A percentile compares a stretch with the other conserved stretches of the same genome.
These are phyloP conservation scores for Ensete ventricosum DNA, from an alignment of 176 grass and related monocot genomes.

Conservation along the genomic window DNA sequence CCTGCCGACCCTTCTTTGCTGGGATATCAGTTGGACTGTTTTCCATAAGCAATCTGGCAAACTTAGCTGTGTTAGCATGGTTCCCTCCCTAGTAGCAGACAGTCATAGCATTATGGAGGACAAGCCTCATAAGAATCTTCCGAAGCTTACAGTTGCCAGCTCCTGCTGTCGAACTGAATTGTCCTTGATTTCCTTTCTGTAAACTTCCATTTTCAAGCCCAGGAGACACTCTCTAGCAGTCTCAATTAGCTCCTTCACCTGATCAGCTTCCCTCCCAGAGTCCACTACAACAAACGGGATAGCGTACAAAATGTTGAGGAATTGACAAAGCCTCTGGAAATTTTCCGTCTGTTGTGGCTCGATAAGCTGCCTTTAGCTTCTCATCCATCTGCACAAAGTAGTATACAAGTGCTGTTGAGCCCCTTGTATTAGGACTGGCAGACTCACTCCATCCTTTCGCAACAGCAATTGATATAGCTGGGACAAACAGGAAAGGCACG, in stretches of 20 bases:
- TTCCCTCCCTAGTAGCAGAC: slow-evolving; percentile 64
- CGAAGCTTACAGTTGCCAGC: slow-evolving; percentile 81
- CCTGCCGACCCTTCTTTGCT: slow-evolving; percentile 70
- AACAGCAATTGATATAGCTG: slow-evolving; percentile 67
- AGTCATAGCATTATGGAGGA: slow-evolving; percentile 61
- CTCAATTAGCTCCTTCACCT: slow-evolving; percentile 86
- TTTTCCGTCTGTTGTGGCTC: slow-evolving; percentile 67
- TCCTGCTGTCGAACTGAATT: slow-evolving; percentile 45
- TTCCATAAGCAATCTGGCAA: slow-evolving; percentile 84
- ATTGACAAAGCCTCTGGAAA: slow-evolving; percentile 80
- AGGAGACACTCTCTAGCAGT: slow-evolving; percentile 82
- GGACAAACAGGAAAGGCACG: slow-evolving; percentile 44
- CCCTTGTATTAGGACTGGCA: slow-evolving; percentile 77
- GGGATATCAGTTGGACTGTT: slow-evolving; percentile 58
- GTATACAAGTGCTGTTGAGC: slow-evolving; percentile 75
- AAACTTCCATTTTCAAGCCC: slow-evolving; percentile 78
- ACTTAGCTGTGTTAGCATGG: slow-evolving; percentile 55
- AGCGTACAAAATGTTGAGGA: slow-evolving; percentile 70
- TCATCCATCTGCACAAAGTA: slow-evolving; percentile 91
- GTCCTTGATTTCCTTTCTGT: slow-evolving; percentile 66
- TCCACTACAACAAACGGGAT: slow-evolving; percentile 79
- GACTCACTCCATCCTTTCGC: slow-evolving; percentile 91
- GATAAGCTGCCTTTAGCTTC: slow-evolving; percentile 77
- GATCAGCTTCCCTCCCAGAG: slow-evolving; percentile 82
- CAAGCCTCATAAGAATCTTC: slow-evolving; percentile 71